Evolutionary conservation across 257 asterid species (phyloP).

Genomic region (Primulina tabacum): DNA sequence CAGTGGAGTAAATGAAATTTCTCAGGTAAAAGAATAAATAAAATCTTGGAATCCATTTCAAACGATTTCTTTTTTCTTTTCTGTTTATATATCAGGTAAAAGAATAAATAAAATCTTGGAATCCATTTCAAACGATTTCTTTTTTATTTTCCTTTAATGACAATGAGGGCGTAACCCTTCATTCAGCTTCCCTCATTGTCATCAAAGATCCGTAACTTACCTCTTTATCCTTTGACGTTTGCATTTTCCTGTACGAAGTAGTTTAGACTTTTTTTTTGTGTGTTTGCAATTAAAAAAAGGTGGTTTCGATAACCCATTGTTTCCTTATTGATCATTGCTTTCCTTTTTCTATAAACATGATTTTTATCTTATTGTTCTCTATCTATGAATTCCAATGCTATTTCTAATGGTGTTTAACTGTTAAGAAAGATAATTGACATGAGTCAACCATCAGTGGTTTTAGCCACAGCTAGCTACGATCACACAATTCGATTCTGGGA

Average conservation of each 20-base stretch:
- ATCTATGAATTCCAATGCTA: not conserved
- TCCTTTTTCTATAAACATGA: not conserved
- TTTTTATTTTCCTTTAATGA: not conserved
- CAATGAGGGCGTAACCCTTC: not conserved
- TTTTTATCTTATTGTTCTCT: not conserved
- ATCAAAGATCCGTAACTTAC: not conserved
- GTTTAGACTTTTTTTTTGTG: not conserved
- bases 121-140: not conserved
- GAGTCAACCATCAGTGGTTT: conserved; percentile 91
- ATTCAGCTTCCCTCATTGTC: conserved; percentile 5
- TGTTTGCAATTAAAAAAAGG: not conserved
- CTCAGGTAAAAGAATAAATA: conserved; percentile 23
- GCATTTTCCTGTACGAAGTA: not conserved
- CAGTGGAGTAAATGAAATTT: conserved; percentile 10
- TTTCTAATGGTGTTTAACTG: conserved; percentile 5
- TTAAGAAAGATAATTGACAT: conserved; percentile 33
- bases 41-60: not conserved
- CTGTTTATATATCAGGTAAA: conserved; percentile 23
- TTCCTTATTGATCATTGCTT: not conserved
- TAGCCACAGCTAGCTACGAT: conserved; percentile 98
- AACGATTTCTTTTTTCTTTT: not conserved
- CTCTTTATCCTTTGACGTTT: not conserved
- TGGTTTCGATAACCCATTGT: not conserved
- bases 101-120: not conserved
- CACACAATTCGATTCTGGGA: conserved; percentile 98